phyloP scores from a whole-genome alignment of 2,329 filamentous ascomycete genomes.

The Penicillium griseofulvum region DNA sequence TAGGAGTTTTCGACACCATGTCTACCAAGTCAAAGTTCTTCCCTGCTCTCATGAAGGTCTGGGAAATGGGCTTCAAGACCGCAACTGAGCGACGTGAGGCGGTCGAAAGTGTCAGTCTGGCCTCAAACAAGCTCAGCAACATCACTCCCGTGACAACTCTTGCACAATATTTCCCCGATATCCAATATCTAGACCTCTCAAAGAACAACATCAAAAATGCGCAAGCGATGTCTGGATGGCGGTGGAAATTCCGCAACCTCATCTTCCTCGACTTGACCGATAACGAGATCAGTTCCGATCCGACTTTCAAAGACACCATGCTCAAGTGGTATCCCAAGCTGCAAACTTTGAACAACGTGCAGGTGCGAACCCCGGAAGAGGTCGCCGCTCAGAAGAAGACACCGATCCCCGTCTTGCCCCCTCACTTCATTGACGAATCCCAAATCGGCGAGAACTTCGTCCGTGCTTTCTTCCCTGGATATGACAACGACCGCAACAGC shows the following conservation, averaged over 20 bases:
- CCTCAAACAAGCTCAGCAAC: slow-evolving; percentile 73
- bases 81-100: slow-evolving; percentile 70
- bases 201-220: slow-evolving; percentile 73
- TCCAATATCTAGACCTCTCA: slow-evolving; percentile 86
- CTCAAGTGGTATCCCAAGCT: slow-evolving; percentile 81
- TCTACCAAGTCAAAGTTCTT: slow-evolving; percentile 83
- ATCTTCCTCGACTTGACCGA: slow-evolving; percentile 76
- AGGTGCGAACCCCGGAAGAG: slow-evolving; percentile 71
- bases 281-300: slow-evolving; percentile 68
- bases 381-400: slow-evolving; percentile 58
- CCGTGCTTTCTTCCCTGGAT: slow-evolving; percentile 68
- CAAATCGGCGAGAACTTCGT: slow-evolving; percentile 75
- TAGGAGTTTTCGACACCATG: slow-evolving; percentile 72
- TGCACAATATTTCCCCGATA: slow-evolving; percentile 74
- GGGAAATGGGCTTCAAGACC: slow-evolving; percentile 72
- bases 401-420: slow-evolving; percentile 61
- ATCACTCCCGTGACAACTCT: slow-evolving; percentile 71
- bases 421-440: slow-evolving; percentile 71
- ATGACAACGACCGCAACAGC: slow-evolving; percentile 66
- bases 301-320: slow-evolving; percentile 66
- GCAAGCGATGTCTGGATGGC: slow-evolving; percentile 70
- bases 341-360: slow-evolving; percentile 69
- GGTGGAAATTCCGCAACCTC: slow-evolving; percentile 71
- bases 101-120: slow-evolving; percentile 77
- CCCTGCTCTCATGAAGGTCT: slow-evolving; percentile 84